Evolutionary conservation across 169 alveolate species (phyloP), one percentile per base, ranked within the genome.

Genomic region (Cryptosporidium xiaoi): DNA sequence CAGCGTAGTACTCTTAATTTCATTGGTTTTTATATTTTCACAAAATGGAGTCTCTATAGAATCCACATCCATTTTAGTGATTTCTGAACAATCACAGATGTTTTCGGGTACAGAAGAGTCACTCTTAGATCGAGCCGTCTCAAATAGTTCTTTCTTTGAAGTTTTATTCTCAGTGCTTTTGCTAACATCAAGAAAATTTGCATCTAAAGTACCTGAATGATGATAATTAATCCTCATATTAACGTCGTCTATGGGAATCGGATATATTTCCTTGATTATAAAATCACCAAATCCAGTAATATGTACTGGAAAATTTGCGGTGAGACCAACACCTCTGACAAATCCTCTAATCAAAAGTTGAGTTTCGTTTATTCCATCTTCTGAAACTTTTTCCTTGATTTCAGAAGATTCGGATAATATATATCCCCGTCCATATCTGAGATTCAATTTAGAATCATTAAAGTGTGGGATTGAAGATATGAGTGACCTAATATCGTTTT

Each of bases 211-310:
- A 40, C 10, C 48, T n/a, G 12, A 4, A 13, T 53, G 4, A 13
- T 53, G 1, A 53, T 5, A 53, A 53, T 5, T 16, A 53, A 1
- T 4, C 64, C 64, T 12, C 48, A 40, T 40, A 6, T 40, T 40
- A 8, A 40, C 10, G 10, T 40, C 48, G 12, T 53, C 29, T 16
- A 13, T n/a, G 4, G 4, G 4, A 1, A 53, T 16, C 6, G 64
- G 64, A 53, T n/a, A n/a, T n/a, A 53, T 53, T 53, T 53, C 20
- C 20, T 83, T 83, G 4, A 93, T 90, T 71, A 66, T 82, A 68
- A 90, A 93, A 77, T 93, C 96, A 27, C 94, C 94, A 50, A 92
- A 50, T 66, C 95, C 95, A 29, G 96, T 93, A 24, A 93, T 77
- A 91, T 93, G 96, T 3, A 90, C 90, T 20, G 92, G 90, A 69